Conservation (phyloP, 306 rosid genomes). For the Benincasa hispida region DNA sequence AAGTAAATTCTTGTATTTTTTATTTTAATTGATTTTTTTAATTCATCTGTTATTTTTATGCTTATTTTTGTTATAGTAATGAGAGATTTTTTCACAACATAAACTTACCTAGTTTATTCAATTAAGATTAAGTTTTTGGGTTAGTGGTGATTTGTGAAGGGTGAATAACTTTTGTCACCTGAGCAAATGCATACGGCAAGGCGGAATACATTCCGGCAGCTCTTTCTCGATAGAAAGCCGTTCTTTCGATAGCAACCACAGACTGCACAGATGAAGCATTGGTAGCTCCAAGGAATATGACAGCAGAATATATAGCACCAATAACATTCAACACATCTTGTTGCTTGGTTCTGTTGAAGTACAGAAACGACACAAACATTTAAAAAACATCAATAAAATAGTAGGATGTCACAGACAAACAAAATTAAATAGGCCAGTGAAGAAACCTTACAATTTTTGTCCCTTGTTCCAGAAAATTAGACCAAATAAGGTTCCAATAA, state of each 20-base stretch:
- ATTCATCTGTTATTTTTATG: too few species aligned
- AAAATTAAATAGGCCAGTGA: neutral
- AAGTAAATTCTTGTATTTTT: too few species aligned
- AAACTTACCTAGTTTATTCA: too few species aligned
- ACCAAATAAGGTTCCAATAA: constrained; percentile 23
- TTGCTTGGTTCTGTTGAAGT: constrained; percentile 23
- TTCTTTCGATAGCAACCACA: constrained; percentile 23
- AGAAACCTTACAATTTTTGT: constrained; percentile 24
- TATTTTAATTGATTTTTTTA: too few species aligned
- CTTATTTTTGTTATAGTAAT: too few species aligned
- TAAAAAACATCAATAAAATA: neutral
- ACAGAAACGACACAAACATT: too few species aligned
- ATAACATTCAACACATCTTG: constrained; percentile 29
- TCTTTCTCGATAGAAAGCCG: constrained; percentile 34
- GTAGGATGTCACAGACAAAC: neutral
- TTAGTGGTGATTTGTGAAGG: too few species aligned
- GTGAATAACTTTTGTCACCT: too few species aligned
- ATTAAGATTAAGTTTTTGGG: too few species aligned
- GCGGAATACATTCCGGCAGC: constrained; percentile 37
- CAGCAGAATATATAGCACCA: constrained; percentile 32
- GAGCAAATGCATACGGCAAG: constrained; percentile 32
- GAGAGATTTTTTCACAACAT: too few species aligned
- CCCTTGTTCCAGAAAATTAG: constrained; percentile 34
- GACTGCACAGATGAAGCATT: constrained; percentile 25
- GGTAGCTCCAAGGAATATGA: constrained; percentile 27